Conservation (phyloP, 805 yeast species). For the Brettanomyces nanus region DNA sequence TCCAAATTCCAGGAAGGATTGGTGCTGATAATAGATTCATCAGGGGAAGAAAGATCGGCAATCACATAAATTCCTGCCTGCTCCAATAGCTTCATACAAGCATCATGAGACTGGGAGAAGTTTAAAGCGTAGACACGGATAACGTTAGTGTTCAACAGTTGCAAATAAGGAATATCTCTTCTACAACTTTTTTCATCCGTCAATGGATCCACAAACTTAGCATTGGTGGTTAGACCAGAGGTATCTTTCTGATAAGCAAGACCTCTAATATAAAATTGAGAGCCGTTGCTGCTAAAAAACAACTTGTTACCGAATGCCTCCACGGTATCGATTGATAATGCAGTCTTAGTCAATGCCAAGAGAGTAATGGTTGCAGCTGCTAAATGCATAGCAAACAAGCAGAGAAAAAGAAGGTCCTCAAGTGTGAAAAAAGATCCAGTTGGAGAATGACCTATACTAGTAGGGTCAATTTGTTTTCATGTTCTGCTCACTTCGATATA, state of each 20-base stretch:
- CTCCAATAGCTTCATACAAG: conserved; percentile 63
- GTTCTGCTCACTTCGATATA: too few relatives aligned
- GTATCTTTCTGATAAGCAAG: conserved; percentile 78
- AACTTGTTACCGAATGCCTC: conserved; percentile 69
- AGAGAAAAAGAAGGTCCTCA: neutral
- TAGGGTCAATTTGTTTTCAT: too few relatives aligned
- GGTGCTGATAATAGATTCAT: conserved; percentile 65
- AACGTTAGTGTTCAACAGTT: conserved; percentile 62
- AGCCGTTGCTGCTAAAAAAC: conserved; percentile 60
- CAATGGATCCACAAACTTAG: conserved; percentile 61
- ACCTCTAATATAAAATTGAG: conserved; percentile 83
- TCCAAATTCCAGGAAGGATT: conserved; percentile 71
- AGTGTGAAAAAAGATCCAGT: too few relatives aligned
- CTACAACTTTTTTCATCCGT: conserved; percentile 62
- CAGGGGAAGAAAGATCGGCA: conserved; percentile 86
- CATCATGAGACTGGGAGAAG: conserved; percentile 61
- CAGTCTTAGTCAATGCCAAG: conserved; percentile 10
- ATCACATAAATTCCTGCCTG: conserved; percentile 89
- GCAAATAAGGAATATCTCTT: conserved; percentile 76
- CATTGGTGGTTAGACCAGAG: conserved; percentile 29
- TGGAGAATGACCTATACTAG: too few relatives aligned
- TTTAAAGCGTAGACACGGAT: conserved; percentile 84
- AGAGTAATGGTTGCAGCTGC: conserved; percentile 4
- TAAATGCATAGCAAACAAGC: neutral
- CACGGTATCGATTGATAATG: conserved; percentile 32